Evolutionary conservation across 345 rosid species (phyloP), one percentile per base, ranked within the genome.

Genomic region (Sisymbrium irio): DNA sequence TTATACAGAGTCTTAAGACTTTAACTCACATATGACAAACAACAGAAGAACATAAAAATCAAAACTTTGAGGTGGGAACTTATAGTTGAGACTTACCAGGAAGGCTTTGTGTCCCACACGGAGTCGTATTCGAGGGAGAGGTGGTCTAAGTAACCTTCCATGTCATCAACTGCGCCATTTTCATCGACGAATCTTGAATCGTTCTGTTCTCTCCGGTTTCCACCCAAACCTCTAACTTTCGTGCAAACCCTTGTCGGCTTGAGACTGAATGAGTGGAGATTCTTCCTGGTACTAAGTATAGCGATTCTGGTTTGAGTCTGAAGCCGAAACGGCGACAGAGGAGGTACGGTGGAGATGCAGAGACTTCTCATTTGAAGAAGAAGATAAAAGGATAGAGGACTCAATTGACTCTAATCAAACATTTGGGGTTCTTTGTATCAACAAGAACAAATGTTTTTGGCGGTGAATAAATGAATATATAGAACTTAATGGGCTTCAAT

Each of bases 51-150:
- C 33, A 3, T 15, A 6, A 5, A 35, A 35, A 51, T 22, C 15
- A 51, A 22, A 14, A 36, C 8, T 8, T 35, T 35, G 37, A 7
- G 8, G 1, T 11, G 6, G 27, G 32, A 58, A 51, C 19, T 62
- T 12, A n/a, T n/a, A 4, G 36, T 3, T 37, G 55, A 45, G 55
- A 55, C 33, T 50, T 69, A 93, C 96, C 99, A 94, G 50, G 89
- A 87, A 6, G 99, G 97, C 73, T 89, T 89, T 25, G 97, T 94
- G 83, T 94, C 99, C 99, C 99, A 91, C n/a, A 94, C 96, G 22
- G 96, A 88, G 65, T 94, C 98, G 78, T 94, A 94, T 64, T 91
- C 98, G 18, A 92, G 97, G 39, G 98, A 91, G 12, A 94, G 90
- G 62, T 87, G 14, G 72, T 89, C 91, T 65, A 91, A 85, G 82